A percentile compares a stretch with the other conserved stretches of the same genome.
These are phyloP conservation scores for Debaryomyces tyrocola DNA, from an alignment of 805 yeast species.

Conservation along the genomic window DNA sequence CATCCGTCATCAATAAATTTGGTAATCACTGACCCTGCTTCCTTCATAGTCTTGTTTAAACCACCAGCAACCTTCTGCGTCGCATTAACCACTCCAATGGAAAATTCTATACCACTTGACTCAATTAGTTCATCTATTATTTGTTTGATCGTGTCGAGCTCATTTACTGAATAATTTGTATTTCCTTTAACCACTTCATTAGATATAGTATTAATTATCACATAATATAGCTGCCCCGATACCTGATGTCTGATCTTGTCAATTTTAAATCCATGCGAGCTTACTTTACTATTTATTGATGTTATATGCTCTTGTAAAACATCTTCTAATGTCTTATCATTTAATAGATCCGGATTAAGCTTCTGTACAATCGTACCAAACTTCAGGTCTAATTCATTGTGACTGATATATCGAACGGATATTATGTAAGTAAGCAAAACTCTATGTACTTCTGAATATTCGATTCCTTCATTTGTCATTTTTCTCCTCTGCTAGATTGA, in stretches of 20 bases:
- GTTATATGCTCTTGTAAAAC: constrained; percentile 20
- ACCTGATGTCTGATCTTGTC: constrained; percentile 39
- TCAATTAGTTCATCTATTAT: constrained; percentile 49
- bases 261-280: constrained; percentile 42
- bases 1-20: constrained; percentile 52
- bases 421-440: constrained; percentile 31
- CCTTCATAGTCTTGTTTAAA: constrained; percentile 28
- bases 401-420: constrained; percentile 21
- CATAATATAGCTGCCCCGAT: constrained; percentile 29
- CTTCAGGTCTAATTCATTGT: constrained; percentile 18
- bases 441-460: constrained; percentile 14
- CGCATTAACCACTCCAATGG: constrained; percentile 36
- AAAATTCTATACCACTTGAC: constrained; percentile 32
- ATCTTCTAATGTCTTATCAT: constrained; percentile 1
- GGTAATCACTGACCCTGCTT: constrained; percentile 40
- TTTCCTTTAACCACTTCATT: constrained; percentile 42
- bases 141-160: constrained; percentile 43
- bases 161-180: constrained; percentile 35
- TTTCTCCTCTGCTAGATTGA: neutral
- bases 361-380: constrained; percentile 17
- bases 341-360: constrained; percentile 5
- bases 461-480: neutral
- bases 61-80: constrained; percentile 25
- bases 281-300: constrained; percentile 30
- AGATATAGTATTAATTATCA: constrained; percentile 40